These are phyloP conservation scores for Amyloporia xantha DNA, from an alignment of 768 basidiomycete genomes.

Conservation along the genomic window DNA sequence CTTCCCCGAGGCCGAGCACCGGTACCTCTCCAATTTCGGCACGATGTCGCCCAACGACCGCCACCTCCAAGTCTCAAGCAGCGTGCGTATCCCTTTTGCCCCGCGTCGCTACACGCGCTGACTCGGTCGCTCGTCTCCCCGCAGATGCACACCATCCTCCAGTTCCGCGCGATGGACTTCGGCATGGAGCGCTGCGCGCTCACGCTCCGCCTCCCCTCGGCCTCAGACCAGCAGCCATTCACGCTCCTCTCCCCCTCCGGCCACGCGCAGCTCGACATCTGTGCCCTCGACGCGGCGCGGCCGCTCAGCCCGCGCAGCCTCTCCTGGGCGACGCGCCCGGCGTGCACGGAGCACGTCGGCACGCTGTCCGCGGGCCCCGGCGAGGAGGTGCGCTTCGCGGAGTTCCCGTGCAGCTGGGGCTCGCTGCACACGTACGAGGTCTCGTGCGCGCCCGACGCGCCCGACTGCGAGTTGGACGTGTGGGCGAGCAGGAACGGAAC, in stretches of 20 bases:
- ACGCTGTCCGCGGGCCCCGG: slow-evolving; percentile 13
- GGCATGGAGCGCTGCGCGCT: slow-evolving; percentile 24
- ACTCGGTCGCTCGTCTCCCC: no score
- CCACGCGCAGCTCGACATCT: slow-evolving; percentile 12
- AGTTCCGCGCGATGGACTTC: slow-evolving; percentile 23
- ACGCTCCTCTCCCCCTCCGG: slow-evolving; percentile 3
- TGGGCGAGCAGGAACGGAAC: slow-evolving; percentile 22
- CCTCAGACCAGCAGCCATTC: slow-evolving; percentile 13
- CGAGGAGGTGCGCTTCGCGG: slow-evolving; percentile 11
- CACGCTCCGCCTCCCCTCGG: slow-evolving; percentile 17
- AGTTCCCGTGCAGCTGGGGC: slow-evolving; percentile 21
- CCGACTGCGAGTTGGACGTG: slow-evolving; percentile 19
- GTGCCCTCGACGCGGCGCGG: slow-evolving; percentile 10
- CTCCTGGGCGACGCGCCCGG: slow-evolving; percentile 15
- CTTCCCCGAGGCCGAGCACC: slow-evolving; percentile 19
- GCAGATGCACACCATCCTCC: slow-evolving; percentile 18
- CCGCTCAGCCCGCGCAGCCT: slow-evolving; percentile 16
- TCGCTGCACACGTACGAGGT: slow-evolving; percentile 18
- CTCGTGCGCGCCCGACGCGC: slow-evolving; percentile 11
- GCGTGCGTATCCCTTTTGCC: no score
- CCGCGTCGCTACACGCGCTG: no score
- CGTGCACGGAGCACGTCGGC: slow-evolving; percentile 7
- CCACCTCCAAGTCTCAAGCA: slow-evolving; percentile 14
- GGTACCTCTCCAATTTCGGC: slow-evolving; percentile 13
- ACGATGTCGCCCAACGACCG: slow-evolving; percentile 16